Evolutionary conservation across 257 asterid species (phyloP).

Genomic region (Rubia yunnanensis): DNA sequence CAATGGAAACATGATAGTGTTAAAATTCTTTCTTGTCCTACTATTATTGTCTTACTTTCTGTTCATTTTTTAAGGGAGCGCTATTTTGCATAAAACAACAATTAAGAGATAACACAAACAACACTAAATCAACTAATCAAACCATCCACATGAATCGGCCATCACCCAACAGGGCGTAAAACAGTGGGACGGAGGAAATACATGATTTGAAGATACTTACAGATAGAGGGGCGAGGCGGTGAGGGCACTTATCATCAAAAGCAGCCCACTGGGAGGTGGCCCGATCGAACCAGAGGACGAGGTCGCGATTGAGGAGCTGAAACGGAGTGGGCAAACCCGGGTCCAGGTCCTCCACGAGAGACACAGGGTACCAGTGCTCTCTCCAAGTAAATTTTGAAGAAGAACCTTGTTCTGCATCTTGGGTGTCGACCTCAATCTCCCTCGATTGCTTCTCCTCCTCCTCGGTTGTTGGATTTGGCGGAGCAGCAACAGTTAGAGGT

Average conservation of each 20-base stretch:
- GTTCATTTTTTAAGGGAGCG: no score
- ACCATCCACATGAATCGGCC: no score
- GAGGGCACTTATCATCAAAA: conserved; percentile 94
- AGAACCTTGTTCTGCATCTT: conserved; percentile 37
- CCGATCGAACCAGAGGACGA: conserved; percentile 86
- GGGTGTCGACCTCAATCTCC: conserved; percentile 22
- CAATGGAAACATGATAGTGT: background rate
- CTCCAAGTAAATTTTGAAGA: conserved; percentile 77
- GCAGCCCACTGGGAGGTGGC: conserved; percentile 82
- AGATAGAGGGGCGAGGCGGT: conserved; percentile 95
- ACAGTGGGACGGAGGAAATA: background rate
- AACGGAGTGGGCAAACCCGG: conserved; percentile 75
- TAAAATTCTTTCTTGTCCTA: no score
- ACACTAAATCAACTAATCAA: background rate
- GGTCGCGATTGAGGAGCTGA: conserved; percentile 87
- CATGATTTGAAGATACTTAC: conserved; percentile 22
- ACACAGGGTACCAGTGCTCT: conserved; percentile 96
- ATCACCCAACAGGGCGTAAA: background rate
- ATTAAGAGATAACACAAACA: background rate
- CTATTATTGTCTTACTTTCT: background rate
- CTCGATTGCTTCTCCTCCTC: conserved; percentile 17
- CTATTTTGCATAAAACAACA: background rate
- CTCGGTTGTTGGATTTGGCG: conserved; percentile 37
- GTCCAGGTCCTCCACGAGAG: conserved; percentile 86
- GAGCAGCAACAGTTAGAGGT: conserved; percentile 53